These are phyloP conservation scores for Grosmannia serpens DNA, from an alignment of 2,329 filamentous ascomycete genomes.

Conservation along the genomic window DNA sequence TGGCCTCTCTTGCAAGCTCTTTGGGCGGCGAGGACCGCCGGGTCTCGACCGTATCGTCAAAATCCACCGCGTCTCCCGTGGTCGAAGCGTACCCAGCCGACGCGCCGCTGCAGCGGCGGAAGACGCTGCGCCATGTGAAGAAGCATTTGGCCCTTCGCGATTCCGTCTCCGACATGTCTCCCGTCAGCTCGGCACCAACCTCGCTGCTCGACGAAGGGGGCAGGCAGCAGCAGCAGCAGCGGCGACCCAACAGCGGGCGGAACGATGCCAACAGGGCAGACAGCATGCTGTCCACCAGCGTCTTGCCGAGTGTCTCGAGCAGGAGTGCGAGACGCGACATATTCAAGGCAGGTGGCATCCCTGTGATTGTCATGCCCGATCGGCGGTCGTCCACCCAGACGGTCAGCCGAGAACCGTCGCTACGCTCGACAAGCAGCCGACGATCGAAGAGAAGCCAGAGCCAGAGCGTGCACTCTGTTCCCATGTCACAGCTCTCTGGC, in stretches of 20 bases:
- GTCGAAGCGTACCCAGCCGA: slow-evolving; percentile 49
- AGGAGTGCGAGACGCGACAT: slow-evolving; percentile 46
- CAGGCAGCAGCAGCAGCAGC: slow-evolving; percentile 6
- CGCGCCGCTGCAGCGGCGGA: slow-evolving; percentile 31
- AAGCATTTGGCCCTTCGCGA: slow-evolving; percentile 42
- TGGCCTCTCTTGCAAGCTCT: slow-evolving; percentile 20
- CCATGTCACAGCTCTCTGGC: slow-evolving; percentile 29
- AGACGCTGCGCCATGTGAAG: slow-evolving; percentile 49
- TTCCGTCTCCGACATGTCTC: slow-evolving; percentile 29
- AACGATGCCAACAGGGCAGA: slow-evolving; percentile 25
- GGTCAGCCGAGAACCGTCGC: slow-evolving; percentile 36
- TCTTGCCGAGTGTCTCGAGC: slow-evolving; percentile 38
- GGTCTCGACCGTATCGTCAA: slow-evolving; percentile 42
- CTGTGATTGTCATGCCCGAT: slow-evolving; percentile 50
- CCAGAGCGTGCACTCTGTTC: slow-evolving; percentile 38
- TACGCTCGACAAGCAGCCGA: slow-evolving; percentile 50
- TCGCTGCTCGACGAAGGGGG: slow-evolving; percentile 23
- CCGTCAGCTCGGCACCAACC: slow-evolving; percentile 29
- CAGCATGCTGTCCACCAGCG: slow-evolving; percentile 37
- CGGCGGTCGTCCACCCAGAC: slow-evolving; percentile 42
- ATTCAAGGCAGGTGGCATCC: slow-evolving; percentile 47
- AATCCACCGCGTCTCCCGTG: slow-evolving; percentile 43
- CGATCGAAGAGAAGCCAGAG: slow-evolving; percentile 41
- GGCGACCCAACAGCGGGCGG: slow-evolving; percentile 17
- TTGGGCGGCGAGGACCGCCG: slow-evolving; percentile 30